Evolutionary conservation across 139 green algal genomes (phyloP).

Genomic region (Micractinium conductrix): DNA sequence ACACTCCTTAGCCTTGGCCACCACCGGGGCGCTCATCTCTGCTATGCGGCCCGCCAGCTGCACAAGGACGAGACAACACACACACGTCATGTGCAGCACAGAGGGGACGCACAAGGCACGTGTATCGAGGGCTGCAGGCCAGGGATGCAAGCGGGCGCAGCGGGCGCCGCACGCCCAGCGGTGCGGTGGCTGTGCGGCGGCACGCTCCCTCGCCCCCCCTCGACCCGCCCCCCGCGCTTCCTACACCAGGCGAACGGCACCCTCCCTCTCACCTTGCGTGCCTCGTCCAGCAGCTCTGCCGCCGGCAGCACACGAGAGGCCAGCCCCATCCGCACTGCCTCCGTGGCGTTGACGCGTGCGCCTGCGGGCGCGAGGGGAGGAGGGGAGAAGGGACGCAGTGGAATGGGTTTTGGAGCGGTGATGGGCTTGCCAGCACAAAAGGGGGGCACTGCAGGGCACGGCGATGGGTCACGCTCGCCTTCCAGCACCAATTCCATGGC

Average conservation of each 20-base stretch:
- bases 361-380: too few relatives aligned
- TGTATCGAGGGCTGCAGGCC: background rate
- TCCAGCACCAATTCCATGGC: conserved; percentile 79
- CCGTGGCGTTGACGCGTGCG: too few relatives aligned
- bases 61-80: background rate
- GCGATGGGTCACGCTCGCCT: too few relatives aligned
- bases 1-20: conserved; percentile 38
- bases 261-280: conserved; percentile 31
- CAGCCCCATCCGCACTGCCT: conserved; percentile 60
- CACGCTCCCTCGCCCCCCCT: background rate
- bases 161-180: too few relatives aligned
- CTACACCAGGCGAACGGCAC: too few relatives aligned
- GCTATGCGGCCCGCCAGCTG: conserved; percentile 53
- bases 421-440: too few relatives aligned
- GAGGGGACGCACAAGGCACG: background rate
- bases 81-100: background rate
- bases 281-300: conserved; percentile 59
- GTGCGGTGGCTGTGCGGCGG: too few relatives aligned
- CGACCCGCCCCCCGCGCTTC: background rate
- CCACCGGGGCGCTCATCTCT: background rate
- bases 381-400: too few relatives aligned
- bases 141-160: too few relatives aligned
- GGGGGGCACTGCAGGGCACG: too few relatives aligned
- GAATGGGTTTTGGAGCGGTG: too few relatives aligned
- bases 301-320: conserved; percentile 55